These are phyloP conservation scores for Lactarius psammicola DNA, from an alignment of 768 basidiomycete genomes.

Conservation along the genomic window DNA sequence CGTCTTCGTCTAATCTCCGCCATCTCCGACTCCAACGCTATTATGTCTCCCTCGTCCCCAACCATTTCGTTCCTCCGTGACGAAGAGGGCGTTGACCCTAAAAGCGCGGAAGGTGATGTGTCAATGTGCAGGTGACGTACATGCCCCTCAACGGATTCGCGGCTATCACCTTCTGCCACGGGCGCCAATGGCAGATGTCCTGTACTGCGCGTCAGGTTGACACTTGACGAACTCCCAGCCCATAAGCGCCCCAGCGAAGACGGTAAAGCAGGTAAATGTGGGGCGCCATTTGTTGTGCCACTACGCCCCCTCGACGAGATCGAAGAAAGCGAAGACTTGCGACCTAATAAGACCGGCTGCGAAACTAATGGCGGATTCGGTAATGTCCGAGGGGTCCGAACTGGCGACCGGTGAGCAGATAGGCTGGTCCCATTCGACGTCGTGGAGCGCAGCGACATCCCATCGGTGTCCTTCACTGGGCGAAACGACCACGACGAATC, in stretches of 20 bases:
- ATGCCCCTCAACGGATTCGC: conserved; percentile 19
- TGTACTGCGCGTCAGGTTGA: conserved; percentile 53
- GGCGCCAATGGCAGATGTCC: conserved; percentile 51
- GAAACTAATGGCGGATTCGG: conserved; percentile 21
- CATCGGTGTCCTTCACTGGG: conserved; percentile 24
- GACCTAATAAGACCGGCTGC: conserved; percentile 22
- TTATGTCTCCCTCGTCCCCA: conserved; percentile 39
- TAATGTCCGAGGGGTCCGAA: conserved; percentile 13
- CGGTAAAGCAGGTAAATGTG: conserved; percentile 36
- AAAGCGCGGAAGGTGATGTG: conserved; percentile 3
- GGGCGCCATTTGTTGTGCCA: conserved; percentile 30
- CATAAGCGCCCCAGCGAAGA: conserved; percentile 36
- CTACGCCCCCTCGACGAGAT: conserved; percentile 29
- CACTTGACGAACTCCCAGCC: conserved; percentile 43
- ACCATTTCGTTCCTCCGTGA: conserved; percentile 30
- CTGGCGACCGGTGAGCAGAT: conserved; percentile 25
- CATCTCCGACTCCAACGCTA: conserved; percentile 55
- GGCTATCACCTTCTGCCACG: conserved; percentile 48
- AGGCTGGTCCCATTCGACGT: conserved; percentile 26
- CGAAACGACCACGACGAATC: conserved; percentile 22
- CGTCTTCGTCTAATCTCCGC: conserved; percentile 66
- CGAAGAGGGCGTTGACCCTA: conserved; percentile 7
- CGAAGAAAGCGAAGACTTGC: conserved; percentile 29
- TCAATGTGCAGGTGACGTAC: conserved; percentile 18
- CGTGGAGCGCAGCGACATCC: conserved; percentile 27